A percentile compares a stretch with the other conserved stretches of the same genome.
Conservation (phyloP, 2,329 filamentous ascomycete genomes). For the Penicillium palitans region DNA sequence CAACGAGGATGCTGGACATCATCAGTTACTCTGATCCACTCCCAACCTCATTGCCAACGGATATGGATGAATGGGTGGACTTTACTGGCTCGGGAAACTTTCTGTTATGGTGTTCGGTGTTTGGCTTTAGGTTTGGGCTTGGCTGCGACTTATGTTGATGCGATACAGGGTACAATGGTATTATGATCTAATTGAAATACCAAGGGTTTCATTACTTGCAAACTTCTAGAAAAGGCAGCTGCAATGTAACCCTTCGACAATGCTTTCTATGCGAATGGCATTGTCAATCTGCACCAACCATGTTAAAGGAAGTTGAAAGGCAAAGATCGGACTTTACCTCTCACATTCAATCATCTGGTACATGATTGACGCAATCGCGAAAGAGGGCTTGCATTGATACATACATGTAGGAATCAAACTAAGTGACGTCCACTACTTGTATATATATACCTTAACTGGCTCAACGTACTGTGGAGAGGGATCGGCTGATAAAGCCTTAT, state of each 20-base stretch:
- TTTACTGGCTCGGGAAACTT: not conserved
- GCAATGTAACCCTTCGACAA: not conserved
- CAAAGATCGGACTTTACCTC: not conserved
- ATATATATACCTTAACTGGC: not conserved
- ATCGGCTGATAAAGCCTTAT: not conserved
- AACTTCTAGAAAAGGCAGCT: not conserved
- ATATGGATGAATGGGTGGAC: not conserved
- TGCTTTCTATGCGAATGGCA: not conserved
- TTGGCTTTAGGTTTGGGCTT: not conserved
- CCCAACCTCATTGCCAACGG: not conserved
- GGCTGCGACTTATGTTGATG: not conserved
- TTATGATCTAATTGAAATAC: not conserved
- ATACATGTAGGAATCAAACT: not conserved
- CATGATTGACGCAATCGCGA: not conserved
- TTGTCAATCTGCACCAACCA: not conserved
- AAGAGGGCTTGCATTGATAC: not conserved
- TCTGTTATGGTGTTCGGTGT: not conserved
- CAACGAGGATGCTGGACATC: conserved; percentile 39
- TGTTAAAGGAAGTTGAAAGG: not conserved
- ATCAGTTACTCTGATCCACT: conserved; percentile 20
- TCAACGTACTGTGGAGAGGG: no score
- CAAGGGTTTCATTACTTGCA: not conserved
- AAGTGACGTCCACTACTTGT: not conserved
- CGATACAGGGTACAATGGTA: not conserved
- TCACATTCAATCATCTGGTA: not conserved